phyloP scores from a whole-genome alignment of 352 stramenopile genomes.

The Phytopythium helicoides region DNA sequence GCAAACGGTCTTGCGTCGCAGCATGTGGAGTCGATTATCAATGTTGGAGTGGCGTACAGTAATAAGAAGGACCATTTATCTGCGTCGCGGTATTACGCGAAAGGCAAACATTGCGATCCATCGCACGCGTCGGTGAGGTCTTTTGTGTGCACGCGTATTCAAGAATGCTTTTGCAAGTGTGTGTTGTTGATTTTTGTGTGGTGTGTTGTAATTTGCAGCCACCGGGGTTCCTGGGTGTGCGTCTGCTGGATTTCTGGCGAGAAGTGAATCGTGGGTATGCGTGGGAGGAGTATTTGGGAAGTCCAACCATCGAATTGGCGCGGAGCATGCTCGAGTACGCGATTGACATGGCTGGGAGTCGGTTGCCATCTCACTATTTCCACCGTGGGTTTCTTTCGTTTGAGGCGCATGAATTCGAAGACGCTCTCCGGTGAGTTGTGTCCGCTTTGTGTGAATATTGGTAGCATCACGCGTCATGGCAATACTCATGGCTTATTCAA shows the following conservation, averaged over 20 bases:
- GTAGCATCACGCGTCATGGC: no score
- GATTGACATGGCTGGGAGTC: conserved; percentile 16
- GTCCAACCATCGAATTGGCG: conserved; percentile 24
- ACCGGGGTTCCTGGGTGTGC: conserved; percentile 35
- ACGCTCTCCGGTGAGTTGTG: conserved; percentile 21
- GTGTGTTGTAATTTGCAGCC: conserved; percentile 10
- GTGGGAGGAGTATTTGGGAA: conserved; percentile 17
- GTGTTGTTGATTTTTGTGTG: background rate
- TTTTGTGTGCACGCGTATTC: background rate
- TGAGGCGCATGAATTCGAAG: conserved; percentile 28
- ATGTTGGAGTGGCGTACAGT: conserved; percentile 48
- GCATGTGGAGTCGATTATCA: conserved; percentile 55
- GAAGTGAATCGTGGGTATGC: conserved; percentile 9
- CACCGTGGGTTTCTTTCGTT: conserved; percentile 35
- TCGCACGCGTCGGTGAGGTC: background rate
- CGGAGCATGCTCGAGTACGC: conserved; percentile 28
- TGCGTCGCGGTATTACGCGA: conserved; percentile 1
- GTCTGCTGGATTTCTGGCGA: conserved; percentile 34
- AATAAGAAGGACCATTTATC: background rate
- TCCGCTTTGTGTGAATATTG: no score
- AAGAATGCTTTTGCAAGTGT: background rate
- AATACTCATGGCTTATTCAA: no score
- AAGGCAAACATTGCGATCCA: background rate
- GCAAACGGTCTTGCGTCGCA: conserved; percentile 34
- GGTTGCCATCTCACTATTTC: conserved; percentile 41